These are phyloP conservation scores for Alloteropsis semialata DNA, from an alignment of 176 grass and related monocot genomes.

Conservation along the genomic window DNA sequence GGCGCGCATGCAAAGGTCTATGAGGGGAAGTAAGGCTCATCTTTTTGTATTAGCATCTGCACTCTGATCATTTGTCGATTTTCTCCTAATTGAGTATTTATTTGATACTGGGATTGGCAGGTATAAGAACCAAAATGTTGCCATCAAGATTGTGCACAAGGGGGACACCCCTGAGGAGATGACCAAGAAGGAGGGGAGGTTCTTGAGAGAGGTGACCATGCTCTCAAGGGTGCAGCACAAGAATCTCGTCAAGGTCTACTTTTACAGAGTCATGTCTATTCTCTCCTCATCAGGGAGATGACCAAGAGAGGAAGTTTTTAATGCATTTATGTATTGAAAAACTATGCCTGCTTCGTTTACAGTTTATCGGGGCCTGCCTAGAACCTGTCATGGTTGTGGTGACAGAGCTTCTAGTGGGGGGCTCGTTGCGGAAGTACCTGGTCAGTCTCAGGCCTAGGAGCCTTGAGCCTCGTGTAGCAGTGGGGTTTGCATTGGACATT, in stretches of 20 bases:
- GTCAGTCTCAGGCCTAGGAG: constrained; percentile 76
- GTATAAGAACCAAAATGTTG: constrained; percentile 96
- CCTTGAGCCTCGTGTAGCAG: constrained; percentile 73
- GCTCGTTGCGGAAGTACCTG: constrained; percentile 80
- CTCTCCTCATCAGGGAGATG: neutral
- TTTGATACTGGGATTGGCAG: constrained; percentile 45
- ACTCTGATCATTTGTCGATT: constrained; percentile 21
- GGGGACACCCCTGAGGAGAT: constrained; percentile 82
- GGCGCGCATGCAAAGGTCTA: constrained; percentile 92
- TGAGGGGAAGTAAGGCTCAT: constrained; percentile 83
- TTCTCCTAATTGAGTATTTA: constrained; percentile 25
- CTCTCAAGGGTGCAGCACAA: constrained; percentile 92
- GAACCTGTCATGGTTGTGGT: constrained; percentile 96
- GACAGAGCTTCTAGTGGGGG: constrained; percentile 84
- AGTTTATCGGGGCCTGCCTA: constrained; percentile 95
- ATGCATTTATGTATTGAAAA: constrained; percentile 31
- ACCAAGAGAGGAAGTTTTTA: constrained; percentile 1
- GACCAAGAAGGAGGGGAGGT: constrained; percentile 71
- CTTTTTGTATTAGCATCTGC: neutral
- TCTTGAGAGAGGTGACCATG: constrained; percentile 95
- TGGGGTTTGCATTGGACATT: constrained; percentile 85
- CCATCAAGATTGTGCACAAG: constrained; percentile 92
- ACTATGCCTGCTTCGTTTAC: constrained; percentile 17
- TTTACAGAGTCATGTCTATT: constrained; percentile 10
- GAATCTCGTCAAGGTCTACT: constrained; percentile 87